phyloP scores from a whole-genome alignment of 2,329 filamentous ascomycete species.

The Penicillium digitatum region DNA sequence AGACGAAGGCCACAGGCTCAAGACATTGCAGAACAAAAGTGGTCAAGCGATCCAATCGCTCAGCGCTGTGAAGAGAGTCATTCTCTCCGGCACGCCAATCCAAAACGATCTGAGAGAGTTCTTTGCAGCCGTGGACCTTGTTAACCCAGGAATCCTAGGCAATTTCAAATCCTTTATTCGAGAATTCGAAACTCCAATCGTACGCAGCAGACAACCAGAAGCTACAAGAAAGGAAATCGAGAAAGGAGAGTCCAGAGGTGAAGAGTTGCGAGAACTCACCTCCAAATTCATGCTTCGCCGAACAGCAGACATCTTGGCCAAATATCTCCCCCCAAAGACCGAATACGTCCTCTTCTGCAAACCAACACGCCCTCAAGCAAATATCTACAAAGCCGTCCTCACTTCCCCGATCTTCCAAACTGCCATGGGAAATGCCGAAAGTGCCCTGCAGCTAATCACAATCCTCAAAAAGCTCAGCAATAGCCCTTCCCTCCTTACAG shows the following conservation, averaged over 20 bases:
- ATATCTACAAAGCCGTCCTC: constrained; percentile 62
- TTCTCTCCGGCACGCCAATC: constrained; percentile 64
- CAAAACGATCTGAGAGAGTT: constrained; percentile 67
- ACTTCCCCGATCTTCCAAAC: constrained; percentile 60
- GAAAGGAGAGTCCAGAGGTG: constrained; percentile 58
- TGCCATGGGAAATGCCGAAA: constrained; percentile 59
- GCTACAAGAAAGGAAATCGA: constrained; percentile 60
- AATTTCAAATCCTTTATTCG: constrained; percentile 60
- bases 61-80: constrained; percentile 58
- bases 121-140: constrained; percentile 64
- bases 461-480: constrained; percentile 73
- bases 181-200: constrained; percentile 62
- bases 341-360: constrained; percentile 65
- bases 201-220: constrained; percentile 61
- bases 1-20: constrained; percentile 66
- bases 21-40: constrained; percentile 66
- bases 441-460: constrained; percentile 65
- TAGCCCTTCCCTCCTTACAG: constrained; percentile 59
- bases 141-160: constrained; percentile 63
- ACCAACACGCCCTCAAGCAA: constrained; percentile 57
- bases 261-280: constrained; percentile 59
- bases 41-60: constrained; percentile 62
- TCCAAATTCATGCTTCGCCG: constrained; percentile 63
- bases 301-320: constrained; percentile 62
- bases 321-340: constrained; percentile 63